Evolutionary conservation across 2,329 filamentous ascomycete species (phyloP).

Genomic region (Chaetomiaceae sp.): DNA sequence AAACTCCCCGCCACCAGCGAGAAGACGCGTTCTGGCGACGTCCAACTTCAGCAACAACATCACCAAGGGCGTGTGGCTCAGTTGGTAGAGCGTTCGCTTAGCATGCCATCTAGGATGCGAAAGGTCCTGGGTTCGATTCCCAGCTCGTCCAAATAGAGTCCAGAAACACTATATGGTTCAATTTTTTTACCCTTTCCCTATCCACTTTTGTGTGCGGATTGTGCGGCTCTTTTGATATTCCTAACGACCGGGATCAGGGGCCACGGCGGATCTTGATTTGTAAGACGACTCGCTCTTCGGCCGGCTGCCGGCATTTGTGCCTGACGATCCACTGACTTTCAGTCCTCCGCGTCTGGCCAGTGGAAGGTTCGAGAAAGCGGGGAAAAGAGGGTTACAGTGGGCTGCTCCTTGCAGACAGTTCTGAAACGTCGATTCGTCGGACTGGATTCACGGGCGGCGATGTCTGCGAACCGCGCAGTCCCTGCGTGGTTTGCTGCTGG

Average conservation of each 20-base stretch:
- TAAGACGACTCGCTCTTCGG: neutral
- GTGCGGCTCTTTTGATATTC: neutral
- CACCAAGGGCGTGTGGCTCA: constrained; percentile 22
- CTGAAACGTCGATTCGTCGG: neutral
- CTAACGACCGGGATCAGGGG: neutral
- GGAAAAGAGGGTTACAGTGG: neutral
- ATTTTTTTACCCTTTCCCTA: neutral
- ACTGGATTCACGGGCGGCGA: neutral
- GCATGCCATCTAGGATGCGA: constrained; percentile 18
- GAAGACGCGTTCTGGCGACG: neutral
- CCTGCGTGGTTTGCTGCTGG: neutral
- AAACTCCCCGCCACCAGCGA: neutral
- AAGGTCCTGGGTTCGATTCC: constrained; percentile 24
- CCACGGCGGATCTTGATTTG: constrained; percentile 1
- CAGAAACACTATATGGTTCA: neutral
- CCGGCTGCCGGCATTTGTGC: neutral
- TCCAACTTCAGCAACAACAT: constrained; percentile 1
- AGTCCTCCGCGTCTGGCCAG: neutral
- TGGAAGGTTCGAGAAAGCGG: constrained; percentile 3
- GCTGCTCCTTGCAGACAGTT: neutral
- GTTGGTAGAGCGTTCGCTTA: constrained; percentile 24
- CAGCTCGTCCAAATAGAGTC: constrained; percentile 14
- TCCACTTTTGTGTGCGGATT: neutral
- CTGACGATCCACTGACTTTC: neutral
- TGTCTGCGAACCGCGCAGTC: neutral